A percentile compares a stretch with the other conserved stretches of the same genome.
These are phyloP conservation scores for Xylariaceae sp. DNA, from an alignment of 2,329 filamentous ascomycete species.

Conservation along the genomic window DNA sequence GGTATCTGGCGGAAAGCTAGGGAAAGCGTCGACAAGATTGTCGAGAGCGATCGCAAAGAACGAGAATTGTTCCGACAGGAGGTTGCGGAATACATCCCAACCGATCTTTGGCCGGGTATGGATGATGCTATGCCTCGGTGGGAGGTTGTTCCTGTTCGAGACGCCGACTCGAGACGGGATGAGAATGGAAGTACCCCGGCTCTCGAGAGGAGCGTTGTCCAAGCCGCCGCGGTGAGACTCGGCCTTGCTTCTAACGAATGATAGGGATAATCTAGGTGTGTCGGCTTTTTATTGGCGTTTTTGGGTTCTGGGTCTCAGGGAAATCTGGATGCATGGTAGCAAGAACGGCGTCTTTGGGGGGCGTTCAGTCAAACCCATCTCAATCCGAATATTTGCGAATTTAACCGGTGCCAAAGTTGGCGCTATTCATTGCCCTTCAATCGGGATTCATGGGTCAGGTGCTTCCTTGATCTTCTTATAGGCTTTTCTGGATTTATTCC, in stretches of 20 bases:
- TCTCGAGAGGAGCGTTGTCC: constrained; percentile 36
- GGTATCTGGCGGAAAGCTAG: constrained; percentile 77
- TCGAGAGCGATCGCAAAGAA: constrained; percentile 71
- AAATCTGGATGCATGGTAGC: constrained; percentile 7
- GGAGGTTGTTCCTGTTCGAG: constrained; percentile 48
- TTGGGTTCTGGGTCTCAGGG: constrained; percentile 8
- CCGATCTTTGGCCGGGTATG: constrained; percentile 84
- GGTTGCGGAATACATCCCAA: constrained; percentile 83
- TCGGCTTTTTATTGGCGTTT: constrained; percentile 2
- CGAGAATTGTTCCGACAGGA: constrained; percentile 79
- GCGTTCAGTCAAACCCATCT: constrained; percentile 5
- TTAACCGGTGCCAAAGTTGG: constrained; percentile 4
- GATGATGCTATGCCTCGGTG: constrained; percentile 59
- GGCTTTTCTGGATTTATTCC: constrained; percentile 43
- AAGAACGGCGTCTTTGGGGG: constrained; percentile 4
- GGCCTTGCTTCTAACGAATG: constrained; percentile 12
- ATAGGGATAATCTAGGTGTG: constrained; percentile 5
- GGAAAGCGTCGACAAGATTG: constrained; percentile 74
- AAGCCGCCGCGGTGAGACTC: constrained; percentile 30
- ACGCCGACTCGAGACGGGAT: constrained; percentile 30
- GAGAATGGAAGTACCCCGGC: constrained; percentile 31
- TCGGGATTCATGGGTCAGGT: constrained; percentile 4
- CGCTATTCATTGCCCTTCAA: neutral
- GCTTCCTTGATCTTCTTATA: constrained; percentile 39
- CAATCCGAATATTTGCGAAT: constrained; percentile 1